These are phyloP conservation scores for Trypanosoma conorhini DNA, from an alignment of 208 protist genomes.

Conservation along the genomic window DNA sequence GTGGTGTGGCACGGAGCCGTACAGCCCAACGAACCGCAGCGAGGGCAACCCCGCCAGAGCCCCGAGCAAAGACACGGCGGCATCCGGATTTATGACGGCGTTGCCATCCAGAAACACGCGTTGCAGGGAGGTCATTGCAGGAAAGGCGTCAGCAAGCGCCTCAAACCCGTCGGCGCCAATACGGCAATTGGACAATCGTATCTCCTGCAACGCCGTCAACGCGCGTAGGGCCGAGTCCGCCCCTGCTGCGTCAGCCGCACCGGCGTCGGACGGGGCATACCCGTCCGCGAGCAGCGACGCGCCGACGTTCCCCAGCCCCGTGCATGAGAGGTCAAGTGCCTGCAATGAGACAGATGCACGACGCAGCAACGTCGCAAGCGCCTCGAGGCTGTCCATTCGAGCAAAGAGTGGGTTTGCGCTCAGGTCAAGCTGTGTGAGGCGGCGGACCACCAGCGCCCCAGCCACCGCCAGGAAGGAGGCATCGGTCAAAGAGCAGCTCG, in stretches of 20 bases:
- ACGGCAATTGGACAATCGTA: slow-evolving; percentile 52
- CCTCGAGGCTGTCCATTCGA: slow-evolving; percentile 35
- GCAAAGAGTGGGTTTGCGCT: slow-evolving; percentile 68
- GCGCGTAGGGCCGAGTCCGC: slow-evolving; percentile 36
- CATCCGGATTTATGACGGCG: not conserved
- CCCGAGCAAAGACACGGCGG: slow-evolving; percentile 13
- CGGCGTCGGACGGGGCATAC: not conserved
- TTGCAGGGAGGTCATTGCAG: slow-evolving; percentile 35
- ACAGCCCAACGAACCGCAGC: slow-evolving; percentile 22
- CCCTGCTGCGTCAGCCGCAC: not conserved
- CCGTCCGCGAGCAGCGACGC: slow-evolving; percentile 72
- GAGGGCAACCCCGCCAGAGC: slow-evolving; percentile 5
- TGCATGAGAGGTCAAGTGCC: slow-evolving; percentile 67
- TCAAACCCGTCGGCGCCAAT: slow-evolving; percentile 58
- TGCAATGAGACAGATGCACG: slow-evolving; percentile 26
- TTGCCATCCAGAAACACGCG: slow-evolving; percentile 64
- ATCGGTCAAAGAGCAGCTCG: slow-evolving; percentile 51
- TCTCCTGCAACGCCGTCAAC: slow-evolving; percentile 38
- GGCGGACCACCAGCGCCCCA: slow-evolving; percentile 28
- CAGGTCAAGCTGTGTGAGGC: slow-evolving; percentile 47
- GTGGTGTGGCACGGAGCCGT: slow-evolving; percentile 12
- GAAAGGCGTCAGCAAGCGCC: slow-evolving; percentile 51
- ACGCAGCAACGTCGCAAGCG: slow-evolving; percentile 45
- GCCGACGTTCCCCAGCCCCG: slow-evolving; percentile 63
- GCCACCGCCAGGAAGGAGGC: slow-evolving; percentile 27